These are phyloP conservation scores for Hypsizygus marmoreus DNA, from an alignment of 768 basidiomycete genomes.

Conservation along the genomic window DNA sequence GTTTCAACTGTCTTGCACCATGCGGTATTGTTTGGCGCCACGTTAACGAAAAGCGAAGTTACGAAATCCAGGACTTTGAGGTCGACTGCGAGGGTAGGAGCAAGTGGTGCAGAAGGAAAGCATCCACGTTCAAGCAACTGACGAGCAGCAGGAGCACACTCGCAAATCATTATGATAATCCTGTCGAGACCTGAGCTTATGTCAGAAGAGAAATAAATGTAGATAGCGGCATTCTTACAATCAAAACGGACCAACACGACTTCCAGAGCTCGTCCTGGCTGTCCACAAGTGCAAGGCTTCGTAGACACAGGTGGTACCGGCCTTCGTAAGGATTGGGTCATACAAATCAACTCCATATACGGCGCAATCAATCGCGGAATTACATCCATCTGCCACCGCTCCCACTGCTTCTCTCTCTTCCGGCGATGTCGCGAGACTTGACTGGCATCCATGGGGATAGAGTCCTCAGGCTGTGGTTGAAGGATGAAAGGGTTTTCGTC, in stretches of 20 bases:
- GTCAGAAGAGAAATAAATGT: neutral
- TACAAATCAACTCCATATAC: neutral
- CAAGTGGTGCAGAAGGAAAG: conserved; percentile 30
- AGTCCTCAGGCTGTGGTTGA: too few relatives aligned
- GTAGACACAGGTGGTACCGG: neutral
- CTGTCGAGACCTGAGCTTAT: neutral
- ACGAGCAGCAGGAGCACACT: conserved; percentile 11
- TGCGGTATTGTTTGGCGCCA: conserved; percentile 28
- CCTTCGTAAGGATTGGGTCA: neutral
- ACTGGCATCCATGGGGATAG: too few relatives aligned
- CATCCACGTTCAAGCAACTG: conserved; percentile 26
- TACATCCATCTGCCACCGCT: neutral
- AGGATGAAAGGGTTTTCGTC: neutral
- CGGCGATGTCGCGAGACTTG: neutral
- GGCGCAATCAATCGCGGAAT: neutral
- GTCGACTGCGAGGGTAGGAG: conserved; percentile 33
- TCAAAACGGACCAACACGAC: conserved; percentile 4
- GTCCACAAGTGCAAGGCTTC: neutral
- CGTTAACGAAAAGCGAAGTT: conserved; percentile 21
- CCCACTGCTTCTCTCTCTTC: neutral
- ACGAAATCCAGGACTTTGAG: conserved; percentile 31
- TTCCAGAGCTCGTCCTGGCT: neutral
- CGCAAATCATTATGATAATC: conserved; percentile 12
- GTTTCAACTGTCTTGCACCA: conserved; percentile 29
- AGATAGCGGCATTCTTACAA: neutral